Evolutionary conservation across 176 grass and related monocot species (phyloP), one percentile per base, ranked within the genome.

Genomic region (Puya raimondii): DNA sequence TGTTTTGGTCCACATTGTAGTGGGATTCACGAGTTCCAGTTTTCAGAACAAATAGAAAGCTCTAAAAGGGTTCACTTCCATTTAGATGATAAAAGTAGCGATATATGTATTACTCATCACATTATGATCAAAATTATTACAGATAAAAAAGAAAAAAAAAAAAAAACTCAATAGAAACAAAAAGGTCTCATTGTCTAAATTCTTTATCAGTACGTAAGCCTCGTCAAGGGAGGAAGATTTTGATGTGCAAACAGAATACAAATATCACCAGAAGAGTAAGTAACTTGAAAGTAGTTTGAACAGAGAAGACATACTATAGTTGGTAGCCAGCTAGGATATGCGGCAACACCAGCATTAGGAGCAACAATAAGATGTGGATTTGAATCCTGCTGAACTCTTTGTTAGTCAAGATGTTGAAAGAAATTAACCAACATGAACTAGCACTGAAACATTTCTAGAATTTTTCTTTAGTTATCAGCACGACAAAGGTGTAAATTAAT

Each of bases 271-370:
- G 33, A 59, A 59, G 5, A 17, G 15, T 18, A 59, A 59, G 20
- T n/a, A 59, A 2, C 16, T 17, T 59, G 2, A n/a, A 58, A 58
- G 54, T 58, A 14, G 15, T 58, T 58, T n/a, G 4, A 58, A 17
- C 13, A 23, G 7, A 26, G 59, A 72, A 76, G 63, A 85, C 94
- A 81, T 84, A 97, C 89, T 76, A 97, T 81, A 70, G 94, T 90
- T 50, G 94, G 84, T 74, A 80, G 74, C 94, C 94, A 97, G 66
- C 74, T 90, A 83, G 84, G 82, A 80, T 90, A 92, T 54, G 94
- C 94, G 49, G 94, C 89, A 29, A 97, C 74, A 83, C 94, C 89
- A 26, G 94, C 94, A 97, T 97, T 97, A 76, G 86, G 84, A 64
- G 86, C 94, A 79, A 97, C 16, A 73, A 97, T 84, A 74, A 97